These are phyloP conservation scores for Prunella vulgaris DNA, from an alignment of 257 asterid genomes.

Conservation along the genomic window DNA sequence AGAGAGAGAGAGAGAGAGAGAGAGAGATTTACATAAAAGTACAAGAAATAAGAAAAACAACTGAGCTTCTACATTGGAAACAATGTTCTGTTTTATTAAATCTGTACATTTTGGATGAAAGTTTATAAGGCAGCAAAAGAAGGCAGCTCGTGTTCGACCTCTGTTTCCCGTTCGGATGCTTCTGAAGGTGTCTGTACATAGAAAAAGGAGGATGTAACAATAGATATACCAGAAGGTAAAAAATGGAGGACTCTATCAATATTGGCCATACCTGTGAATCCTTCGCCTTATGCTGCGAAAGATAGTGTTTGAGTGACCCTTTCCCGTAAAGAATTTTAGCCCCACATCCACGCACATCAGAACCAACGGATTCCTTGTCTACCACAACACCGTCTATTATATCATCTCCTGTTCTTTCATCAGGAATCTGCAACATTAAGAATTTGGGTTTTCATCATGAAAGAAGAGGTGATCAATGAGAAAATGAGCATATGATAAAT, in stretches of 20 bases:
- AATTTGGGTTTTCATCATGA: not conserved
- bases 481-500: not conserved
- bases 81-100: slow-evolving; percentile 18
- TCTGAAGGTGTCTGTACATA: slow-evolving; percentile 43
- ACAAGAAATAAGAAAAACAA: slow-evolving; percentile 33
- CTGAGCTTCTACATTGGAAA: slow-evolving; percentile 25
- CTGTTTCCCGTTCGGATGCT: slow-evolving; percentile 64
- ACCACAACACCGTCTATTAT: slow-evolving; percentile 85
- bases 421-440: slow-evolving; percentile 69
- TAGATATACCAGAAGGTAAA: not conserved
- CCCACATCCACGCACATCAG: slow-evolving; percentile 47
- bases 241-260: not conserved
- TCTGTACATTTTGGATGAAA: slow-evolving; percentile 28
- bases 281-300: slow-evolving; percentile 46
- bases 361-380: slow-evolving; percentile 64
- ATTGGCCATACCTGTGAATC: slow-evolving; percentile 49
- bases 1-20: not conserved
- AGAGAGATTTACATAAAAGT: slow-evolving; percentile 15
- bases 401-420: slow-evolving; percentile 75
- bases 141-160: slow-evolving; percentile 86
- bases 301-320: slow-evolving; percentile 60
- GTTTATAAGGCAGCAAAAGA: slow-evolving; percentile 80
- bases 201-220: not conserved
- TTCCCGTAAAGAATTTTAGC: slow-evolving; percentile 88
- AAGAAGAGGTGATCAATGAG: not conserved